Conservation (phyloP, 192 early-diverging fungal genomes). For the Entomortierella parvispora region DNA sequence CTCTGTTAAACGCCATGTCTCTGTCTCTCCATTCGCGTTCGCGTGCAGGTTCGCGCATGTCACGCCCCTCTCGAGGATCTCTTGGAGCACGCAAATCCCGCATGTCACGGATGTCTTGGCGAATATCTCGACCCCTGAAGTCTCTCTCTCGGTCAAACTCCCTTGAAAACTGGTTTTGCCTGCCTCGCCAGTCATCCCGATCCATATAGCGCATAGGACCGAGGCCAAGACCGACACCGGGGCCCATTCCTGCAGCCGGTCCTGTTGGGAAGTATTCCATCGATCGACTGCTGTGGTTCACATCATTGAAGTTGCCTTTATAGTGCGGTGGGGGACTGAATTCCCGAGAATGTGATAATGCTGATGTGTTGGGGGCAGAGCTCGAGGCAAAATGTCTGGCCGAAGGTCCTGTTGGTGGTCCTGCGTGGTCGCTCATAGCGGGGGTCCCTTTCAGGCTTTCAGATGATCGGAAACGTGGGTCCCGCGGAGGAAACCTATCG, state of each 20-base stretch:
- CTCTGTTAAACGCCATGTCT: constrained; percentile 20
- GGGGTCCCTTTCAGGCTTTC: constrained; percentile 25
- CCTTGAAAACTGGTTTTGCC: constrained; percentile 21
- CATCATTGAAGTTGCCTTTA: constrained; percentile 17
- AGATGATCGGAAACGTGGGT: constrained; percentile 32
- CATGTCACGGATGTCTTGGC: constrained; percentile 24
- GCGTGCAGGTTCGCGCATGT: neutral
- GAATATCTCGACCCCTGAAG: constrained; percentile 18
- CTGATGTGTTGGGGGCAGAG: constrained; percentile 21
- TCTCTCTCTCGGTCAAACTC: constrained; percentile 44
- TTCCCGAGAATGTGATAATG: constrained; percentile 33
- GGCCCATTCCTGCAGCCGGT: neutral
- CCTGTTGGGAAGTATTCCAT: constrained; percentile 23
- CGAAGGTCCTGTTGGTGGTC: constrained; percentile 14
- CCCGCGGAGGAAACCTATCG: constrained; percentile 26
- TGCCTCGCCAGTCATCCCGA: constrained; percentile 39
- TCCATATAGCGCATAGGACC: constrained; percentile 37
- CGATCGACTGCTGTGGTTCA: constrained; percentile 18
- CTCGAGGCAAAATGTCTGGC: constrained; percentile 27
- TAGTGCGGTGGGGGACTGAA: constrained; percentile 30
- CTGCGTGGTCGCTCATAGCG: constrained; percentile 15
- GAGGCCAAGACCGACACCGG: constrained; percentile 25
- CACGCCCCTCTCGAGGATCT: constrained; percentile 8
- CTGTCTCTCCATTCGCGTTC: constrained; percentile 25
- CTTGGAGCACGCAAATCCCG: constrained; percentile 26